These are phyloP conservation scores for Corrigiola litoralis DNA, from an alignment of 179 eudicot species.

Conservation along the genomic window DNA sequence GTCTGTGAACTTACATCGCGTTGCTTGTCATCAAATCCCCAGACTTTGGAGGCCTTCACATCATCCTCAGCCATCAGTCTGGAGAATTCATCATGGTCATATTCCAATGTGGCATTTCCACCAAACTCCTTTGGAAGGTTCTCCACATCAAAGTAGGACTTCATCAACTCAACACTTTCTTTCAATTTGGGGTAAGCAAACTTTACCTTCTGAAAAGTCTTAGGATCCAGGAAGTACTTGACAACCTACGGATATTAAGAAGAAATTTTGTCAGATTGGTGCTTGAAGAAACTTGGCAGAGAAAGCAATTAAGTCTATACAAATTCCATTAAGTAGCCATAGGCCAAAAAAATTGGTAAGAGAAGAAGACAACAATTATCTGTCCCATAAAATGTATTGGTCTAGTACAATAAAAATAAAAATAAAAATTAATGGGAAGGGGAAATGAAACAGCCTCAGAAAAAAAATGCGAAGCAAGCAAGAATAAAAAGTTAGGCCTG, in stretches of 20 bases:
- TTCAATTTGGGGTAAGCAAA: constrained; percentile 79
- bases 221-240: constrained; percentile 83
- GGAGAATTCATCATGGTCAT: constrained; percentile 61
- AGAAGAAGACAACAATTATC: no score
- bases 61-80: constrained; percentile 55
- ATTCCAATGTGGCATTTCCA: constrained; percentile 53
- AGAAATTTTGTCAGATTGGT: not conserved
- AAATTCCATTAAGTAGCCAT: no score
- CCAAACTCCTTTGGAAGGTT: constrained; percentile 83
- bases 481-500: no score
- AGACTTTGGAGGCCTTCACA: constrained; percentile 37
- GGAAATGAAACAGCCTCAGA: no score
- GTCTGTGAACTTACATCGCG: constrained; percentile 10
- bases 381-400: no score
- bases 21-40: constrained; percentile 54
- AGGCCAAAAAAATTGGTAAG: no score
- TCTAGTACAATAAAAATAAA: no score
- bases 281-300: not conserved
- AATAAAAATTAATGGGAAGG: no score
- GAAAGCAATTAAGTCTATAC: no score
- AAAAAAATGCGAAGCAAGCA: no score
- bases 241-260: constrained; percentile 46
- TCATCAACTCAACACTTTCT: constrained; percentile 87
- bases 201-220: constrained; percentile 85
- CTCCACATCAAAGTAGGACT: constrained; percentile 64